A percentile compares a stretch with the other conserved stretches of the same genome.
phyloP scores from a whole-genome alignment of 176 grass and related monocot genomes.

The Zizania latifolia region DNA sequence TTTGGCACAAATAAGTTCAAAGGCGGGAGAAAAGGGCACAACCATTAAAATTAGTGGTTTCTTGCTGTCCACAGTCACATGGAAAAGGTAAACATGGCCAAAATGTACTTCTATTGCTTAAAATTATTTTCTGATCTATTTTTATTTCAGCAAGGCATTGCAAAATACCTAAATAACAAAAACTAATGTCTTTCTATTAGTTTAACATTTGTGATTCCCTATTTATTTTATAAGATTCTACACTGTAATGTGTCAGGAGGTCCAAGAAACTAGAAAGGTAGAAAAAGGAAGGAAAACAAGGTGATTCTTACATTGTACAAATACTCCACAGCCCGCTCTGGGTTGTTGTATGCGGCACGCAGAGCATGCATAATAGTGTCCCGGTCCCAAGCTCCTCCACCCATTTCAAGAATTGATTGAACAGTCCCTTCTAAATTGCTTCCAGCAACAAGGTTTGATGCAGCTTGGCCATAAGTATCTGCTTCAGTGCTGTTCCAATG shows the following conservation, averaged over 20 bases:
- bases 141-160: background rate
- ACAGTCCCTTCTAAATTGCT: conserved; percentile 39
- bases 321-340: conserved; percentile 64
- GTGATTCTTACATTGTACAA: conserved; percentile 46
- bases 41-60: background rate
- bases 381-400: conserved; percentile 53
- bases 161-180: background rate
- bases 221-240: background rate
- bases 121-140: background rate
- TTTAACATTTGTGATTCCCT: background rate
- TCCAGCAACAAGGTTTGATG: conserved; percentile 49
- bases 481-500: conserved; percentile 29
- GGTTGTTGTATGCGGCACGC: conserved; percentile 61
- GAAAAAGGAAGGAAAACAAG: background rate
- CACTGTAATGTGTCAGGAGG: background rate
- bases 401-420: conserved; percentile 59
- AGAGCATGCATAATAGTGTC: conserved; percentile 47
- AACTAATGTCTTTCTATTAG: background rate
- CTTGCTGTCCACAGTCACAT: background rate
- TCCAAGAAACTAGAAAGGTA: background rate
- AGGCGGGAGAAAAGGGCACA: background rate
- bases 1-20: background rate
- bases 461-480: conserved; percentile 49
- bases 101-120: background rate
- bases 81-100: background rate